These are phyloP conservation scores for Ceratocystis albifundus DNA, from an alignment of 2,329 filamentous ascomycete genomes.

Conservation along the genomic window DNA sequence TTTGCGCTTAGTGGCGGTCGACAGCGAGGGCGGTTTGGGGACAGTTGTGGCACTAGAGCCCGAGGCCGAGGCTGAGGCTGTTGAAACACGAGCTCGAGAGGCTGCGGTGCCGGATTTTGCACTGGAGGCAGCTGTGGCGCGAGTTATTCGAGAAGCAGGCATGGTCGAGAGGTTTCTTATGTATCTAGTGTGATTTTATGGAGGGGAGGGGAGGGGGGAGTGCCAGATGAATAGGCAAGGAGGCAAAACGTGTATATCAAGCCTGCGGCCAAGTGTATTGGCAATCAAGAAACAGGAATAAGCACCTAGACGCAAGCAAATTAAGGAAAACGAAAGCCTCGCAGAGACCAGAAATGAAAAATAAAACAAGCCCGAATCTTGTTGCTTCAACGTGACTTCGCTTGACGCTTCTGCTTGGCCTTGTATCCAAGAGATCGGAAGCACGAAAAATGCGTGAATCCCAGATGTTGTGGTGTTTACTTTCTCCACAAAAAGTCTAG, in stretches of 20 bases:
- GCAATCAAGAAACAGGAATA: not conserved
- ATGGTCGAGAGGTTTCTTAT: not conserved
- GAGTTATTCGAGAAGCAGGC: constrained; percentile 8
- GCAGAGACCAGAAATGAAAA: not conserved
- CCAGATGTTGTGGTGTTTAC: constrained; percentile 11
- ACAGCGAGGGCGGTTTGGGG: constrained; percentile 1
- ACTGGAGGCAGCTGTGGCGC: constrained; percentile 24
- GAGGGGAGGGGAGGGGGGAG: not conserved
- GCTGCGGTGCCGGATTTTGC: constrained; percentile 40
- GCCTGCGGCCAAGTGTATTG: not conserved
- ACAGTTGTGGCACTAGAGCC: not conserved
- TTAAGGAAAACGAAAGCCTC: not conserved
- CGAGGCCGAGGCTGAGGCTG: constrained; percentile 19
- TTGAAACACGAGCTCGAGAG: constrained; percentile 36
- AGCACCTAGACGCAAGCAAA: not conserved
- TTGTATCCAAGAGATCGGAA: not conserved
- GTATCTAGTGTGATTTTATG: not conserved
- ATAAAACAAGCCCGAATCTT: no score
- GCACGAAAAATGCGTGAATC: constrained; percentile 8
- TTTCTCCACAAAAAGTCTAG: constrained; percentile 8
- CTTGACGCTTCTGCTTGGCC: not conserved
- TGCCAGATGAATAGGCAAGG: not conserved
- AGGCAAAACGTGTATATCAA: not conserved
- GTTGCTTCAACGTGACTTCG: not conserved
- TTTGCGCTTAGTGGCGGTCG: constrained; percentile 35